Evolutionary conservation across 106 monocot species (phyloP).

Genomic region (Chionographis japonica): DNA sequence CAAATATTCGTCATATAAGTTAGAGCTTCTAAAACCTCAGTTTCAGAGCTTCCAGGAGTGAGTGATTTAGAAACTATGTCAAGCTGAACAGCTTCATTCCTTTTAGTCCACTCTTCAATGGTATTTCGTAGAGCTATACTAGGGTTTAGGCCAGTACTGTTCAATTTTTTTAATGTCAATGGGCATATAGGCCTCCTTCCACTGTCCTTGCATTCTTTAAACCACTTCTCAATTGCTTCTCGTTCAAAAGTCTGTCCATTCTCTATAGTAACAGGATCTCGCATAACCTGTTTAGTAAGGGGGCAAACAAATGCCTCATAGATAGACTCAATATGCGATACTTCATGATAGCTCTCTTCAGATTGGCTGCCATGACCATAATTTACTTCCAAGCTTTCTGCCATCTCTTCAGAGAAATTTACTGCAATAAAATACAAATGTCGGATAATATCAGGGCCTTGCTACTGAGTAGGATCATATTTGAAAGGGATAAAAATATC

Average conservation of each 20-base stretch:
- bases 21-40: conserved; percentile 59
- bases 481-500: no score
- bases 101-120: conserved; percentile 85
- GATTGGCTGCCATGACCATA: conserved; percentile 41
- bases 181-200: conserved; percentile 65
- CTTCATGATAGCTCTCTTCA: conserved; percentile 54
- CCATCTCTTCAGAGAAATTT: conserved; percentile 34
- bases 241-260: conserved; percentile 82
- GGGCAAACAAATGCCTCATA: conserved; percentile 87
- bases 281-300: conserved; percentile 82
- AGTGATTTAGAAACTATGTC: conserved; percentile 59
- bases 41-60: conserved; percentile 53
- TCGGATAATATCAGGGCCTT: no score
- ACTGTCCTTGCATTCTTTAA: conserved; percentile 59
- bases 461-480: no score
- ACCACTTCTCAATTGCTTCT: conserved; percentile 84
- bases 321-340: conserved; percentile 56
- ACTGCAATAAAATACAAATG: no score
- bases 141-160: conserved; percentile 57
- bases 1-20: conserved; percentile 49
- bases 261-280: conserved; percentile 75
- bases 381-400: conserved; percentile 37
- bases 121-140: conserved; percentile 81
- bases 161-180: conserved; percentile 54
- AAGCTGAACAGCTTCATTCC: conserved; percentile 79